Evolutionary conservation across 257 asterid species (phyloP), one percentile per base, ranked within the genome.

Genomic region (Nicotiana attenuata): DNA sequence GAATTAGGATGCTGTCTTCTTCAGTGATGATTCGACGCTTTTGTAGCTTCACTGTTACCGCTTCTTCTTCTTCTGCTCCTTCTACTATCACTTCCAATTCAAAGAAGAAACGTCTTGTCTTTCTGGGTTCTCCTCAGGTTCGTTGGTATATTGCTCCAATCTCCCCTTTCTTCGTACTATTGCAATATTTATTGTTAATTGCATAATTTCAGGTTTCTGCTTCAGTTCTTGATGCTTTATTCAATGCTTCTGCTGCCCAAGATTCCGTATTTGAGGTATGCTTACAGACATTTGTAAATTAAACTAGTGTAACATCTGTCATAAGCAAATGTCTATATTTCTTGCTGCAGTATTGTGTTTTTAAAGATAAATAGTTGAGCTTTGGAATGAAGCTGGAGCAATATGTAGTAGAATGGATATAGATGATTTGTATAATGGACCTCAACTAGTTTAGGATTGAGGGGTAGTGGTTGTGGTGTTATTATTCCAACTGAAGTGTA

Each of bases 41-140:
- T 80, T 87, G 89, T 93, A 90, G 93, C 88, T 83, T 82, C 82
- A 79, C 83, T 85, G 75, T 89, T 83, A 84, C 91, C 73, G 83
- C 87, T 66, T 69, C 95, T 80, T 69, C 95, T 80, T 45, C 91
- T 65, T 80, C 86, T 47, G 50, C 88, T 26, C 10, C 89, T 71
- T 20, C 84, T 5, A 5, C 84, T 28, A 67, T 71, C 19, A 71
- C 63, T 11, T 61, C 86, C 66, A 61, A 87, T 47, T 80, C 91
- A 57, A 87, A 82, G 78, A 94, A 91, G 86, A 93, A 88, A 69
- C 96, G 97, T 68, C 86, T 94, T 67, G 94, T 92, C 60, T 94
- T 93, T 76, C 60, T 93, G 80, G 97, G 97, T 31, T 91, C 98
- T 80, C 98, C 97, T 85, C 96, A 90, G 92, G 97, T 90, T 59